Percentiles rank a stretch among this genome's conserved stretches.
Conservation (phyloP, 2,329 filamentous ascomycete genomes). For the Pseudogymnoascus sp. region DNA sequence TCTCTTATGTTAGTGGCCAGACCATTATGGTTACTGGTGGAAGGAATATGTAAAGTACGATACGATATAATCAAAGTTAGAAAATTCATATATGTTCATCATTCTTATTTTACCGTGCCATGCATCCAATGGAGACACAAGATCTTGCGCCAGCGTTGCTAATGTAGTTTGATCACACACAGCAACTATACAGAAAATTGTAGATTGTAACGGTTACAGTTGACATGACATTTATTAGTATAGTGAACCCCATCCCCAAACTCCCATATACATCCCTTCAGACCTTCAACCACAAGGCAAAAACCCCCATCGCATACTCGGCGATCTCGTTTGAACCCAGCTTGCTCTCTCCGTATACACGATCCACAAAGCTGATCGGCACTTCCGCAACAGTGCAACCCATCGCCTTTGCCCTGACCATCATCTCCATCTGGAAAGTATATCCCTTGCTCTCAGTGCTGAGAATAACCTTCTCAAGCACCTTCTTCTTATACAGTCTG, state of each 20-base stretch:
- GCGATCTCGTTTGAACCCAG: constrained; percentile 92
- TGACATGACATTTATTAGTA: constrained; percentile 6
- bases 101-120: neutral
- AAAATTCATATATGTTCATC: neutral
- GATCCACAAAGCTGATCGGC: constrained; percentile 92
- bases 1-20: constrained; percentile 79
- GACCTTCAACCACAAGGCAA: constrained; percentile 70
- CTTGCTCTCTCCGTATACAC: constrained; percentile 91
- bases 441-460: constrained; percentile 95
- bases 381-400: constrained; percentile 90
- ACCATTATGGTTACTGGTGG: constrained; percentile 82
- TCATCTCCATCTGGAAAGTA: constrained; percentile 99
- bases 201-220: neutral
- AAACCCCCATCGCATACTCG: constrained; percentile 83
- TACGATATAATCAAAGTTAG: neutral
- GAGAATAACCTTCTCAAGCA: constrained; percentile 81
- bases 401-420: constrained; percentile 94
- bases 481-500: constrained; percentile 82
- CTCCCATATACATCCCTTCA: constrained; percentile 28
- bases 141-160: neutral
- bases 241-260: neutral
- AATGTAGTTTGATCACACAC: neutral
- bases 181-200: neutral
- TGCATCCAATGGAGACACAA: neutral
- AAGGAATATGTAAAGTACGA: constrained; percentile 42